A percentile compares a stretch with the other conserved stretches of the same genome.
These are phyloP conservation scores for Aspergillus fructus DNA, from an alignment of 2,329 filamentous ascomycete species.

Conservation along the genomic window DNA sequence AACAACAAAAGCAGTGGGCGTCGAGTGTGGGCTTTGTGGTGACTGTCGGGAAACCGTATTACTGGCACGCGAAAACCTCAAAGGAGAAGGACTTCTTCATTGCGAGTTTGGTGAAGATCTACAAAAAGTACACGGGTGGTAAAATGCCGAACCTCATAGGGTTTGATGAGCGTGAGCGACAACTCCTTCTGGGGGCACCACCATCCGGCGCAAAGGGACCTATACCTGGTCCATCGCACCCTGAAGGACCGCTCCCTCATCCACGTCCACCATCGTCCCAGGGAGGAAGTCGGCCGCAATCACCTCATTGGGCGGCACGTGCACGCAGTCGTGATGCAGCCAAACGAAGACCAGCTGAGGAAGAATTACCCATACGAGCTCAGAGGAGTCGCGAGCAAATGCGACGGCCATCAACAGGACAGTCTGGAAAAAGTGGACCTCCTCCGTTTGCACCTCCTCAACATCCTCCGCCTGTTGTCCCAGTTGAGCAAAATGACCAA, in stretches of 20 bases:
- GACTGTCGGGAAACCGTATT: constrained; percentile 90
- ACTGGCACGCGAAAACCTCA: constrained; percentile 88
- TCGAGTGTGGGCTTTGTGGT: constrained; percentile 82
- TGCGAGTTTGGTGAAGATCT: constrained; percentile 93
- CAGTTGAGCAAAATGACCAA: constrained; percentile 23
- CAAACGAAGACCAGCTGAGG: constrained; percentile 35
- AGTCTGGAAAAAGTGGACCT: constrained; percentile 35
- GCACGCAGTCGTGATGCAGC: constrained; percentile 39
- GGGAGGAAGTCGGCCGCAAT: constrained; percentile 25
- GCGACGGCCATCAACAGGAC: constrained; percentile 35
- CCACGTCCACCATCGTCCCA: constrained; percentile 31
- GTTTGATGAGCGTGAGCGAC: constrained; percentile 77
- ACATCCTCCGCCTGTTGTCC: constrained; percentile 23
- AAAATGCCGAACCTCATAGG: constrained; percentile 75
- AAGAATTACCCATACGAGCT: constrained; percentile 37
- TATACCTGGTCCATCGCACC: constrained; percentile 20
- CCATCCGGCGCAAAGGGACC: constrained; percentile 22
- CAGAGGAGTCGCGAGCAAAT: constrained; percentile 44
- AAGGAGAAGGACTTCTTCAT: constrained; percentile 99
- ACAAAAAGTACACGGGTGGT: constrained; percentile 90
- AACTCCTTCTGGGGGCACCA: constrained; percentile 64
- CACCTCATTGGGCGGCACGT: constrained; percentile 31
- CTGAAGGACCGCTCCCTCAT: constrained; percentile 25
- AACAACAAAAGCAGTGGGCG: constrained; percentile 70
- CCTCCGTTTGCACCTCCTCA: constrained; percentile 29